These are phyloP conservation scores for Arthrocladium fulminans DNA, from an alignment of 2,329 filamentous ascomycete species.

Conservation along the genomic window DNA sequence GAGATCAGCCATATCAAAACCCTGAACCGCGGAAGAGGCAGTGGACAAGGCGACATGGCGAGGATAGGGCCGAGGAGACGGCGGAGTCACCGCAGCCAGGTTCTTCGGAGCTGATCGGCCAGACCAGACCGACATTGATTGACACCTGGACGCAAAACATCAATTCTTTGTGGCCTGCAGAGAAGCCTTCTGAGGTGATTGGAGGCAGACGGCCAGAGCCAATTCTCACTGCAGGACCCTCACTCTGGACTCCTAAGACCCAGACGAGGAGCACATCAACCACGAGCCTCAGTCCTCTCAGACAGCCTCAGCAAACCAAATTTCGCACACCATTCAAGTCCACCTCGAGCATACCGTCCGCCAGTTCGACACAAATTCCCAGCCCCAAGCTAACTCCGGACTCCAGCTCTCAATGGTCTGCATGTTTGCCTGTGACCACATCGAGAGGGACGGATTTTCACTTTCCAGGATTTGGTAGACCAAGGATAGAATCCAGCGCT, in stretches of 20 bases:
- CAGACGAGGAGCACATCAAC: background rate
- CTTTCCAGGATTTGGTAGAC: conserved; percentile 2
- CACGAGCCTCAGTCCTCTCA: background rate
- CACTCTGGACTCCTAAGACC: background rate
- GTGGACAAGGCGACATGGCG: background rate
- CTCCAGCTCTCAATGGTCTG: background rate
- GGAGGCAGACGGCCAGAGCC: background rate
- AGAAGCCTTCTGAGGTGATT: background rate
- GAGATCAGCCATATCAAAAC: conserved; percentile 12
- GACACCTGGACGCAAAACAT: conserved; percentile 1
- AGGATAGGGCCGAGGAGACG: background rate
- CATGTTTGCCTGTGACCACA: background rate
- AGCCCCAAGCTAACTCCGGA: background rate
- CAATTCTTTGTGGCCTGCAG: background rate
- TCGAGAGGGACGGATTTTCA: background rate
- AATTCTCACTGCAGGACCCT: background rate
- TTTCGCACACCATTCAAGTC: conserved; percentile 6
- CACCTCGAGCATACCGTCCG: background rate
- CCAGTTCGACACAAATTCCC: background rate
- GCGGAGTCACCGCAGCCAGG: background rate
- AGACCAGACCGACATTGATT: background rate
- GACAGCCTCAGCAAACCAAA: background rate
- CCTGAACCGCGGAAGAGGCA: conserved; percentile 15
- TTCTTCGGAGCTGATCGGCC: background rate
- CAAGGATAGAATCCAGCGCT: conserved; percentile 8